Evolutionary conservation across 164 flowering plant genomes (phyloP).

Genomic region (Taxillus chinensis): DNA sequence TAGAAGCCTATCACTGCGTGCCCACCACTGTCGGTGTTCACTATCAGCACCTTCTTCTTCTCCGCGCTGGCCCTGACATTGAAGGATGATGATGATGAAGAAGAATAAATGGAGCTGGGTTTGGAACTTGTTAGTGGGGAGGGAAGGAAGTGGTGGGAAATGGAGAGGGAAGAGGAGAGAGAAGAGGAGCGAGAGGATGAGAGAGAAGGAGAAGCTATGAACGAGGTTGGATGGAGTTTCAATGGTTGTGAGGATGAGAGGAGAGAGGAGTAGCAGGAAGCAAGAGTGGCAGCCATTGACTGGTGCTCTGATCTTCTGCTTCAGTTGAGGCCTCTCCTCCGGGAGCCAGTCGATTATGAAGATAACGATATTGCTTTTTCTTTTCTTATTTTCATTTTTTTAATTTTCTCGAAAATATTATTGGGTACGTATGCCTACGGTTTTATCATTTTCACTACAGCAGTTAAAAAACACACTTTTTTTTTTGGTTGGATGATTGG

Average conservation of each 20-base stretch:
- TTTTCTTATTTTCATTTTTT: too few relatives aligned
- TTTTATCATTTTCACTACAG: too few relatives aligned
- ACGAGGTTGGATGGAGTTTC: constrained; percentile 7
- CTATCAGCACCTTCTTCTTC: constrained; percentile 84
- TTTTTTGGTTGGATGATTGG: too few relatives aligned
- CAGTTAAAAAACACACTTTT: too few relatives aligned
- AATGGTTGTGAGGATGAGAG: constrained; percentile 20
- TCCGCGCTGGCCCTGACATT: constrained; percentile 30
- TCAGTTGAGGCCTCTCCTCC: too few relatives aligned
- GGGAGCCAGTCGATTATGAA: too few relatives aligned
- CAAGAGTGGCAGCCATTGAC: not conserved
- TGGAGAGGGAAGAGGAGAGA: constrained; percentile 27
- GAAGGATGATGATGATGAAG: constrained; percentile 18
- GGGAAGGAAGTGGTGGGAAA: not conserved
- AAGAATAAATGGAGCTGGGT: constrained; percentile 3
- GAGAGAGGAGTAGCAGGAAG: constrained; percentile 18
- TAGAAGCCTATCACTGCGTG: constrained; percentile 94
- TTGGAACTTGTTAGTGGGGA: constrained; percentile 10
- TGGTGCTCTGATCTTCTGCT: not conserved
- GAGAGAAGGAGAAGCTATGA: constrained; percentile 12
- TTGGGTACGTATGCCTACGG: too few relatives aligned
- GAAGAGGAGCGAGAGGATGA: constrained; percentile 24
- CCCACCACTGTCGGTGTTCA: constrained; percentile 89
- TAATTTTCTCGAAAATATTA: too few relatives aligned
- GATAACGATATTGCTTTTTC: too few relatives aligned